Conservation (phyloP, 2,329 filamentous ascomycete species). For the Fusarium tuaranense region DNA sequence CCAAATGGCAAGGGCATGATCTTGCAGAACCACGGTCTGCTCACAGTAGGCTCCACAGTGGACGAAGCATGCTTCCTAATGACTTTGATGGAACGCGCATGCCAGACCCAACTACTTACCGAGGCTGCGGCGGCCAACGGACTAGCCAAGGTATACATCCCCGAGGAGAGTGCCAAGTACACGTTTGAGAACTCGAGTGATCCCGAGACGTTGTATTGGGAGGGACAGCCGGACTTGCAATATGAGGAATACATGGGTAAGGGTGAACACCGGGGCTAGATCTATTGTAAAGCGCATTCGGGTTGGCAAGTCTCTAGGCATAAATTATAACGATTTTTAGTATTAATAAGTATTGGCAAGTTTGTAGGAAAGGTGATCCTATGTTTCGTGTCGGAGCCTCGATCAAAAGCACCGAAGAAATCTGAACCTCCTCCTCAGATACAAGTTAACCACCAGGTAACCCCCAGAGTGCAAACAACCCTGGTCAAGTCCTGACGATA, state of each 20-base stretch:
- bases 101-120: constrained; percentile 13
- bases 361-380: too few relatives aligned
- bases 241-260: background rate
- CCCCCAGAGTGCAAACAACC: too few relatives aligned
- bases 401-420: too few relatives aligned
- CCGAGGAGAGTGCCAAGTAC: background rate
- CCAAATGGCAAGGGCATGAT: constrained; percentile 58
- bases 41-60: constrained; percentile 12
- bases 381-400: too few relatives aligned
- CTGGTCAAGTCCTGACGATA: too few relatives aligned
- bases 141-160: background rate
- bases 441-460: too few relatives aligned
- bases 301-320: too few relatives aligned
- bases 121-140: constrained; percentile 16
- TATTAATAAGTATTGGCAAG: too few relatives aligned
- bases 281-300: too few relatives aligned
- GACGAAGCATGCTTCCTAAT: constrained; percentile 18
- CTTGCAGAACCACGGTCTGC: constrained; percentile 12
- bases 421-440: too few relatives aligned
- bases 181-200: background rate
- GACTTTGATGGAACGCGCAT: constrained; percentile 10
- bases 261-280: background rate
- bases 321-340: too few relatives aligned
- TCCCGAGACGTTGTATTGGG: background rate
- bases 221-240: background rate